A percentile compares a stretch with the other conserved stretches of the same genome.
These are phyloP conservation scores for Pulveroboletus sp. DNA, from an alignment of 768 basidiomycete genomes.

Conservation along the genomic window DNA sequence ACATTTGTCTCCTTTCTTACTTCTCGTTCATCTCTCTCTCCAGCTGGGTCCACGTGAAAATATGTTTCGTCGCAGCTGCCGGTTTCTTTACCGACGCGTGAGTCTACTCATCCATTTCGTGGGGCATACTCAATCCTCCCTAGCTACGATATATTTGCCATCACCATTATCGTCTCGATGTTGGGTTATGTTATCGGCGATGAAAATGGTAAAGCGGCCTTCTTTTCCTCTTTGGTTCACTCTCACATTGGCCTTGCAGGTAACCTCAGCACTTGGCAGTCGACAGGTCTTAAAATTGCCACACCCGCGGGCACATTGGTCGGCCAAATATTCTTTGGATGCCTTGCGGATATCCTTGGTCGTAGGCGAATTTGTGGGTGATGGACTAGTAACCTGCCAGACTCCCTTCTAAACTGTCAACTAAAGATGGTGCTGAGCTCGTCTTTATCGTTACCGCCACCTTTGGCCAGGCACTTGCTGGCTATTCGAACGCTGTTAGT, in stretches of 20 bases:
- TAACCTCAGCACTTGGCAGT: slow-evolving; percentile 51
- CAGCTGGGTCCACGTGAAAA: slow-evolving; percentile 81
- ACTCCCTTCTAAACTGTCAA: slow-evolving; percentile 2
- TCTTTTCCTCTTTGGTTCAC: neutral
- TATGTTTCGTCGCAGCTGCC: slow-evolving; percentile 61
- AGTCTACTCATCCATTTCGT: slow-evolving; percentile 18
- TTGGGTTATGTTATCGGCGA: slow-evolving; percentile 73
- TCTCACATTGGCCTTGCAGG: slow-evolving; percentile 5
- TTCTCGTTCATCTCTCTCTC: neutral
- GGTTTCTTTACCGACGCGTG: slow-evolving; percentile 89
- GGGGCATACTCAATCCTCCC: neutral
- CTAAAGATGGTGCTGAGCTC: slow-evolving; percentile 46
- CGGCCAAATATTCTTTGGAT: slow-evolving; percentile 74
- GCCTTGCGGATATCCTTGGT: slow-evolving; percentile 69
- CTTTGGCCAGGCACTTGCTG: slow-evolving; percentile 75
- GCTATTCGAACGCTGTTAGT: slow-evolving; percentile 51
- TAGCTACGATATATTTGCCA: slow-evolving; percentile 79
- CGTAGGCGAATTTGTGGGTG: slow-evolving; percentile 76
- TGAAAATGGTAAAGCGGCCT: slow-evolving; percentile 11
- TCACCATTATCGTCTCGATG: slow-evolving; percentile 81
- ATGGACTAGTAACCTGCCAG: neutral
- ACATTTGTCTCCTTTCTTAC: neutral
- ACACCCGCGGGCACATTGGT: slow-evolving; percentile 67
- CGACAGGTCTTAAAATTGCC: slow-evolving; percentile 74
- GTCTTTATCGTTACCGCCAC: slow-evolving; percentile 75